Evolutionary conservation across 2,329 filamentous ascomycete species (phyloP).

Genomic region (Ampelomyces quisqualis): DNA sequence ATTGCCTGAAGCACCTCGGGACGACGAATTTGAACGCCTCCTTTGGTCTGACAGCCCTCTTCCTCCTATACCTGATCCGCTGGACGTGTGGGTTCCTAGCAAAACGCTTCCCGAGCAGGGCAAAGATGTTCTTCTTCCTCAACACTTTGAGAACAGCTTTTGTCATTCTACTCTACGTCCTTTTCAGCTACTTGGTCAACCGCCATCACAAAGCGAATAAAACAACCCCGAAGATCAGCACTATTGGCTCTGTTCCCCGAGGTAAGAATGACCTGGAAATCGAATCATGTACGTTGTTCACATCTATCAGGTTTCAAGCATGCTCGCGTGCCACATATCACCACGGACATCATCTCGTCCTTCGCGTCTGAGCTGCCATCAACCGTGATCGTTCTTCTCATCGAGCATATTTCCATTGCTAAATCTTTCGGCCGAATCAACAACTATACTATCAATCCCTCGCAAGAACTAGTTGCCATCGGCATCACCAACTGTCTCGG

Average conservation of each 20-base stretch:
- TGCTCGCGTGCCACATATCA: constrained; percentile 70
- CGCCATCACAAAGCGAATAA: constrained; percentile 48
- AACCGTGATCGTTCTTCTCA: constrained; percentile 85
- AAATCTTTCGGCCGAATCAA: constrained; percentile 96
- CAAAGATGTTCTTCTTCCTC: constrained; percentile 83
- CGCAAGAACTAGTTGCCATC: constrained; percentile 93
- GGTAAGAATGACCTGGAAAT: constrained; percentile 48
- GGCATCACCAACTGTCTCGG: constrained; percentile 87
- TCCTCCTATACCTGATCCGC: constrained; percentile 71
- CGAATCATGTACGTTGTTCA: constrained; percentile 5
- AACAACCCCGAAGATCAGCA: constrained; percentile 64
- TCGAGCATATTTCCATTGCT: constrained; percentile 95
- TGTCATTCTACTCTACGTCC: constrained; percentile 86
- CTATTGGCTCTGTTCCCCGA: constrained; percentile 75
- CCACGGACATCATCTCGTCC: constrained; percentile 63
- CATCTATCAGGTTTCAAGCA: constrained; percentile 62
- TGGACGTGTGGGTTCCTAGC: constrained; percentile 63
- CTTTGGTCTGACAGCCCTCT: constrained; percentile 79
- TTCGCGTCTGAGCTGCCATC: constrained; percentile 77
- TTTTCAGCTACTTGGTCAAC: constrained; percentile 87
- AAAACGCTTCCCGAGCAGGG: constrained; percentile 65
- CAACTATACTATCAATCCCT: constrained; percentile 96
- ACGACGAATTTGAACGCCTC: constrained; percentile 71
- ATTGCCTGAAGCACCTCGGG: constrained; percentile 70
- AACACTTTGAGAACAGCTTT: constrained; percentile 88